Percentiles rank a stretch among this genome's conserved stretches.
Conservation (phyloP, 2,329 filamentous ascomycete species). For the Aspergillus versicolor region DNA sequence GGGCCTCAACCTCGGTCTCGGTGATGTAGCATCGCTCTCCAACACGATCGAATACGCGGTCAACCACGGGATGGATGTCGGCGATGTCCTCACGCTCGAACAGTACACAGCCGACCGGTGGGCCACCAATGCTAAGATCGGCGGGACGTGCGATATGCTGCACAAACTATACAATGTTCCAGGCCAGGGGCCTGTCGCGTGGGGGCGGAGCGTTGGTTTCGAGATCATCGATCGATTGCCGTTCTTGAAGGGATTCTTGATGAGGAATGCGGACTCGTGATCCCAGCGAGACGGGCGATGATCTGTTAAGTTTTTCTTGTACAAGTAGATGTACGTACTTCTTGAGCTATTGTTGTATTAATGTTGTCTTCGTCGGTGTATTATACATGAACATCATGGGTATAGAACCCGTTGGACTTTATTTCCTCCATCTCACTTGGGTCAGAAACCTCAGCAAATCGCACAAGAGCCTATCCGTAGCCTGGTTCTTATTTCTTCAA, state of each 20-base stretch:
- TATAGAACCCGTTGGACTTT: not conserved
- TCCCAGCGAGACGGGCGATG: not conserved
- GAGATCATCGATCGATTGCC: constrained; percentile 71
- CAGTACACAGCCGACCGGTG: constrained; percentile 80
- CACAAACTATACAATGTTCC: constrained; percentile 84
- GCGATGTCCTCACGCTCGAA: constrained; percentile 74
- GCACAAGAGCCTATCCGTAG: too few species aligned
- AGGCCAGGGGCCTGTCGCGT: constrained; percentile 74
- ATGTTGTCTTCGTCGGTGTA: not conserved
- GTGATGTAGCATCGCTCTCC: constrained; percentile 78
- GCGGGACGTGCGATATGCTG: constrained; percentile 80
- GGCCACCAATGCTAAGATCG: constrained; percentile 73
- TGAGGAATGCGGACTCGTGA: constrained; percentile 61
- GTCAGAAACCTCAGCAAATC: too few species aligned
- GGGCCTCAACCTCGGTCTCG: constrained; percentile 89
- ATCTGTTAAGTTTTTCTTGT: not conserved
- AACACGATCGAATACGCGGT: constrained; percentile 74
- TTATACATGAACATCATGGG: not conserved
- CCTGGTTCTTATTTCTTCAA: too few species aligned
- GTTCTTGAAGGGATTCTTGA: constrained; percentile 79
- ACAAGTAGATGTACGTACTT: not conserved
- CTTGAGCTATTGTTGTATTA: not conserved
- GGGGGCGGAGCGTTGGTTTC: constrained; percentile 74
- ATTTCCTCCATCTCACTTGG: too few species aligned
- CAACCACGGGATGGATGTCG: constrained; percentile 82